Conservation (phyloP, 495 filamentous ascomycete genomes). For the Penicillium paxilli region DNA sequence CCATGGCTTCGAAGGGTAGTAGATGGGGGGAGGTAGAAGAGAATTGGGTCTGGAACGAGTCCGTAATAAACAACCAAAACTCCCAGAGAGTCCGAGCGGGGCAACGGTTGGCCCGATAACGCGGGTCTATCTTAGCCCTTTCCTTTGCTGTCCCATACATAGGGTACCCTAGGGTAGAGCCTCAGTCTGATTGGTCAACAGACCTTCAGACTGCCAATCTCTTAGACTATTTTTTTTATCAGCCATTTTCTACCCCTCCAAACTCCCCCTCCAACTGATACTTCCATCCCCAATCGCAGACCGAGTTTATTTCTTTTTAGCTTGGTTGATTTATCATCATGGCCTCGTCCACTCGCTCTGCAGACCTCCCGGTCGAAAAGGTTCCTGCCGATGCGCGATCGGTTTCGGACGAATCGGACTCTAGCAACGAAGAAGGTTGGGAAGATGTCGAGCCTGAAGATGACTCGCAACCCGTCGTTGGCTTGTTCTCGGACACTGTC, state of each 20-base stretch:
- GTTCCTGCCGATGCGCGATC: slow-evolving; percentile 31
- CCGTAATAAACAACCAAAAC: slow-evolving; percentile 31
- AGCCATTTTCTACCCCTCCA: slow-evolving; percentile 25
- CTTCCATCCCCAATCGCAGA: too few relatives aligned
- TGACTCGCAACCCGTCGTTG: slow-evolving; percentile 63
- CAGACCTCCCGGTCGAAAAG: slow-evolving; percentile 26
- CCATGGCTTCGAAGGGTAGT: slow-evolving; percentile 63
- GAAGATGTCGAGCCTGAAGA: slow-evolving; percentile 74
- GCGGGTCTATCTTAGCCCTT: too few relatives aligned
- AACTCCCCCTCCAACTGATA: neutral
- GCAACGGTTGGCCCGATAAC: slow-evolving; percentile 34
- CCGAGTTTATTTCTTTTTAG: too few relatives aligned
- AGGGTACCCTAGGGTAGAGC: too few relatives aligned
- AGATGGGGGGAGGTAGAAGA: neutral
- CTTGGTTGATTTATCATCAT: slow-evolving; percentile 26
- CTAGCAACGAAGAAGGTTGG: slow-evolving; percentile 70
- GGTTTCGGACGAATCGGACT: slow-evolving; percentile 48
- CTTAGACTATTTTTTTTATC: slow-evolving; percentile 31
- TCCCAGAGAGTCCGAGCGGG: slow-evolving; percentile 36
- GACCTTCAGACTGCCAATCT: too few relatives aligned
- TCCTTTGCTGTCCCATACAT: too few relatives aligned
- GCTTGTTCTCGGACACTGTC: slow-evolving; percentile 67
- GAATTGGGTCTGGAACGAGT: neutral
- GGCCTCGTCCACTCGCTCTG: slow-evolving; percentile 27
- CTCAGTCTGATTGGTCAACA: too few relatives aligned